Evolutionary conservation across 78 protist genomes (phyloP).

Genomic region (Guillardia theta): DNA sequence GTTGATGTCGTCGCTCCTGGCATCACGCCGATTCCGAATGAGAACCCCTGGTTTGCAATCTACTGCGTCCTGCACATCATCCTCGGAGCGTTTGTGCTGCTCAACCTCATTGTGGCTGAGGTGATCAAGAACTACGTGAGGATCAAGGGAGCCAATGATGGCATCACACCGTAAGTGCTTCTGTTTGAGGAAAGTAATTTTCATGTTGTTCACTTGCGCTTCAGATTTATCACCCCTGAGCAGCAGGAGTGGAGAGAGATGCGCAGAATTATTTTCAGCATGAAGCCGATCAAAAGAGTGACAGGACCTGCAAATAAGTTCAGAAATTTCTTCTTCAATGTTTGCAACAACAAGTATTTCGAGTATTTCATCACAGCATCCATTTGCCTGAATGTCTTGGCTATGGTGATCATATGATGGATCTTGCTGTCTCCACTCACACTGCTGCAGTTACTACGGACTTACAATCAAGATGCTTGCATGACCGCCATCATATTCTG

Average conservation of each 20-base stretch:
- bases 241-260: slow-evolving; percentile 13
- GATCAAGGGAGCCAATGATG: not conserved
- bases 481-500: not conserved
- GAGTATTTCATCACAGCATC: not conserved
- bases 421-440: not conserved
- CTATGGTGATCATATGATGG: no score
- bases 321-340: not conserved
- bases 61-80: slow-evolving; percentile 36
- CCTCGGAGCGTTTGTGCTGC: slow-evolving; percentile 41
- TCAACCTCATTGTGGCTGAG: slow-evolving; percentile 44
- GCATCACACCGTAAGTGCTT: not conserved
- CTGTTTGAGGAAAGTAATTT: no score
- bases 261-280: not conserved
- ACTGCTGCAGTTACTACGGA: not conserved
- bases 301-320: not conserved
- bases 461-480: not conserved
- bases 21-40: not conserved
- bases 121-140: slow-evolving; percentile 36
- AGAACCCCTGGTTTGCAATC: not conserved
- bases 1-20: slow-evolving; percentile 29
- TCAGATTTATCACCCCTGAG: not conserved
- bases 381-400: not conserved
- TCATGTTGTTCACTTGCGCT: not conserved
- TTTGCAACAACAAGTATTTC: not conserved
- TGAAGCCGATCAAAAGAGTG: not conserved